Base-by-base conservation (phyloP, 495 filamentous ascomycete species). In the Talaromyces nanjingensis region DNA sequence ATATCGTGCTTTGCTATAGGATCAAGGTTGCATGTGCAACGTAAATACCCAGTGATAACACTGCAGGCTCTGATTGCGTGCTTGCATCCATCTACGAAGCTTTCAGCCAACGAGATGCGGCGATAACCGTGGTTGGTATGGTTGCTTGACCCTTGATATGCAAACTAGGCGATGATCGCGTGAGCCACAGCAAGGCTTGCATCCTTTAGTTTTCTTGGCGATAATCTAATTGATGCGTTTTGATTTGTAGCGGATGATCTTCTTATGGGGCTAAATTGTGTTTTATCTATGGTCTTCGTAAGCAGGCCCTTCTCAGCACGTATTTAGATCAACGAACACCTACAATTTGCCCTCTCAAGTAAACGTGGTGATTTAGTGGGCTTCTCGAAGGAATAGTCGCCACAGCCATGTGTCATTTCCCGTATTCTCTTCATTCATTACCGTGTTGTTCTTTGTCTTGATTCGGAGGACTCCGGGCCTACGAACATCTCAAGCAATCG, bases 31-130 rank as follows among this genome's bases (percentile, higher is more conserved):
- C 45, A 49, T 49, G 45, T 49, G 45, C 45, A 49, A 49, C 45
- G 45, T 49, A 49, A 49, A 49, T 5, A 1, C n/a, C 14, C 11
- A 18, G 18, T 62, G 60, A 62, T 62, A 62, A 62, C 60, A 62
- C 25, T 53, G 45, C 47, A 47, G 60, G n/a, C 60, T 62, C 60
- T 34, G 45, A 62, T 62, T 62, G 60, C 60, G 60, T 62, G 60
- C 60, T 62, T 59, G 29, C n/a, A 18, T 59, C 27, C 25, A 18
- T 58, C 18, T 37, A 25, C 31, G 1, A 22, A 27, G 22, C 22
- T 29, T n/a, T 11, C 24, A 16, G 6, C 22, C 22, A 56, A 56
- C 53, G 27, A 56, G 25, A 56, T 5, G 20, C 22, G 22, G 1
- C 9, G 53, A 56, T 42, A 42, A 16, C 37, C 37, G 37, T 42